These are phyloP conservation scores for Phytopythium kandeliae DNA, from an alignment of 352 stramenopile species.

Conservation along the genomic window DNA sequence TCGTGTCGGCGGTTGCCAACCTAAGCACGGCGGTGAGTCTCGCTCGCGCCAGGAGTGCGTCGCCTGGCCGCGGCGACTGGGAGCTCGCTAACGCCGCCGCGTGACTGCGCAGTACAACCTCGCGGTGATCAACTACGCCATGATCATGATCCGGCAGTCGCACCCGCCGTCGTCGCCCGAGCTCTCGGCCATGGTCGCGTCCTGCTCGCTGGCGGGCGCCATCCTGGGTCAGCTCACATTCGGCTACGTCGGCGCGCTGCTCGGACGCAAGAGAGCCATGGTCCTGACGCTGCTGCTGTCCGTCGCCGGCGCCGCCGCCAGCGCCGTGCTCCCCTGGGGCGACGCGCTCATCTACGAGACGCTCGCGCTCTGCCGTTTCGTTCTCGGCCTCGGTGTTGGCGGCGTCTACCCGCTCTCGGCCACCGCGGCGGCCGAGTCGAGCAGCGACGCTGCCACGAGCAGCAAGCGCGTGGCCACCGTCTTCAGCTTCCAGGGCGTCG, in stretches of 20 bases:
- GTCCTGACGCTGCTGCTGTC: constrained; percentile 71
- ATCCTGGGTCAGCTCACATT: constrained; percentile 78
- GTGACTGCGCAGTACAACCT: constrained; percentile 56
- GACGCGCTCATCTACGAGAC: constrained; percentile 50
- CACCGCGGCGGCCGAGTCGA: constrained; percentile 55
- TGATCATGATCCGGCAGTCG: constrained; percentile 49
- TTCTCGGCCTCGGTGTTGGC: constrained; percentile 72
- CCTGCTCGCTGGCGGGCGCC: constrained; percentile 70
- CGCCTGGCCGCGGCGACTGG: no score
- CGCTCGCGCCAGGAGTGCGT: not conserved
- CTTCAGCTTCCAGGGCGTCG: constrained; percentile 64
- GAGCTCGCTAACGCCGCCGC: not conserved
- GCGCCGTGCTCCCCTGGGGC: constrained; percentile 55
- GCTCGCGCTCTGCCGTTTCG: constrained; percentile 59
- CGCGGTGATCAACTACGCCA: constrained; percentile 65
- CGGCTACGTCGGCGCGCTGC: constrained; percentile 64
- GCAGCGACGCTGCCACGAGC: constrained; percentile 38
- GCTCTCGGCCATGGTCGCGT: constrained; percentile 56
- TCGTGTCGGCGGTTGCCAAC: constrained; percentile 76
- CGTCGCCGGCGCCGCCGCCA: constrained; percentile 48
- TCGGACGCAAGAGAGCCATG: constrained; percentile 69
- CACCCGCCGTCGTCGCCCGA: constrained; percentile 45
- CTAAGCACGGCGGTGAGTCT: constrained; percentile 66
- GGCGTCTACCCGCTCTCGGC: constrained; percentile 81
- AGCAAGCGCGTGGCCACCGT: constrained; percentile 60